These are phyloP conservation scores for Suhomyces sp. DNA, from an alignment of 805 yeast species.

Conservation along the genomic window DNA sequence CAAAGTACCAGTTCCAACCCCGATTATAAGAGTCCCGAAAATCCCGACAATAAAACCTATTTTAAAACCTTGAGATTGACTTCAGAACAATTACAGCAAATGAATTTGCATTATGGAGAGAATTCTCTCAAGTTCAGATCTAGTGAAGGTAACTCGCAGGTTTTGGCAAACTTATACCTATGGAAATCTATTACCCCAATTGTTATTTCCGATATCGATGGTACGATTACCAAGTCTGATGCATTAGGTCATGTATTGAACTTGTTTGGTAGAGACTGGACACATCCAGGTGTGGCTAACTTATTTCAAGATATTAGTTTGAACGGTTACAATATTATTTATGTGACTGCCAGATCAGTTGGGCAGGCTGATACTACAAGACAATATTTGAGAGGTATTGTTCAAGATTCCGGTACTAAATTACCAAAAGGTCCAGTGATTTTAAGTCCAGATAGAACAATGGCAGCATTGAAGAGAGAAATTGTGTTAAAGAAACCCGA, in stretches of 20 bases:
- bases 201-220: constrained; percentile 96
- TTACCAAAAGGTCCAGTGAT: constrained; percentile 93
- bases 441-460: constrained; percentile 91
- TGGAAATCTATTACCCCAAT: constrained; percentile 88
- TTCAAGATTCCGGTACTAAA: constrained; percentile 66
- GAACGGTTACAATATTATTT: constrained; percentile 92
- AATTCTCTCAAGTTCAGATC: constrained; percentile 79
- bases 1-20: background rate
- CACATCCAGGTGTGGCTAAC: constrained; percentile 93
- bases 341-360: constrained; percentile 90
- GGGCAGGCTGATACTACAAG: constrained; percentile 95
- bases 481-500: constrained; percentile 94
- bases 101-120: constrained; percentile 74
- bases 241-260: constrained; percentile 95
- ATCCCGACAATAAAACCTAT: constrained; percentile 39
- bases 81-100: constrained; percentile 77
- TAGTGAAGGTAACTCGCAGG: constrained; percentile 76
- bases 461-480: constrained; percentile 91
- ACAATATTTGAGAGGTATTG: constrained; percentile 72
- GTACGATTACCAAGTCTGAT: constrained; percentile 96
- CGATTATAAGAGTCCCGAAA: constrained; percentile 1
- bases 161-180: constrained; percentile 69
- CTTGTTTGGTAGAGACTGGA: constrained; percentile 96
- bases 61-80: constrained; percentile 90
- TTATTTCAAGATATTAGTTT: constrained; percentile 80